phyloP scores from a whole-genome alignment of 129 eudicot genomes.

The carrot (Daucus carota) region DH1_v3.0 NC_030383.2:548001-548500 shows the following conservation, averaged over 20 bases:
- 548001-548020: no score
- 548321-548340: background rate
- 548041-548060: no score
- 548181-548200: background rate
- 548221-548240: no score
- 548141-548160: background rate
- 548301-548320: background rate
- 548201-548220: background rate
- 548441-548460: background rate
- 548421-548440: background rate
- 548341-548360: background rate
- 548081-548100: background rate
- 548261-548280: background rate
- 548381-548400: background rate
- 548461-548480: constrained; percentile 28
- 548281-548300: background rate
- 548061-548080: background rate
- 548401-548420: background rate
- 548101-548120: background rate
- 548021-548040: no score
- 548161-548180: background rate
- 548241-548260: background rate
- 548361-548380: background rate
- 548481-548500: constrained; percentile 28
- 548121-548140: background rate